phyloP scores from a whole-genome alignment of 306 rosid species.

The Chamaecrista fasciculata region DNA sequence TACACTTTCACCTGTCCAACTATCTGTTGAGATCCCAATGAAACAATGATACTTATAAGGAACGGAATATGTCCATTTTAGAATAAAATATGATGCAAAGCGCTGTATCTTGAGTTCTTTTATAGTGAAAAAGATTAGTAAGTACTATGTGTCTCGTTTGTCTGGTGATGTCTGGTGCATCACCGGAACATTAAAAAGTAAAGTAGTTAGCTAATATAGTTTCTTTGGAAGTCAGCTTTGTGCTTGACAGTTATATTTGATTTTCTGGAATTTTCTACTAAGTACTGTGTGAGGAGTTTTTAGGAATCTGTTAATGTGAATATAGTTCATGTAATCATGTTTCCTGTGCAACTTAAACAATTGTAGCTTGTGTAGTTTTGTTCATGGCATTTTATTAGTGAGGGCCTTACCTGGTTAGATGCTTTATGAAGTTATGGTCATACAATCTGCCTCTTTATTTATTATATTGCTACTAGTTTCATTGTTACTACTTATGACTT shows the following conservation, averaged over 20 bases:
- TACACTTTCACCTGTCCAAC: background rate
- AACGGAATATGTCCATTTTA: background rate
- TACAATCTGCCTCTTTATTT: background rate
- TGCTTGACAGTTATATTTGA: constrained; percentile 10
- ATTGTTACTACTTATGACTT: constrained; percentile 4
- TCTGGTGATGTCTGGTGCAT: background rate
- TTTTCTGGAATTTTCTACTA: background rate
- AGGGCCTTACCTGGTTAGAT: constrained; percentile 1
- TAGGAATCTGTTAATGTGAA: background rate
- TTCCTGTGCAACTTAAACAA: constrained; percentile 23
- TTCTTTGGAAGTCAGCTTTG: constrained; percentile 5
- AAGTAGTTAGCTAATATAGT: background rate
- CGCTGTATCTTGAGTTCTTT: constrained; percentile 1
- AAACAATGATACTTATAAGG: background rate
- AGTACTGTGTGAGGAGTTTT: constrained; percentile 4
- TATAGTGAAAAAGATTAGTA: background rate
- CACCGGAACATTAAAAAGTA: background rate
- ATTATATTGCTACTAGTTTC: constrained; percentile 7
- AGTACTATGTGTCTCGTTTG: constrained; percentile 9
- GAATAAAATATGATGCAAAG: background rate
- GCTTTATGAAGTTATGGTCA: background rate
- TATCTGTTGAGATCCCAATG: background rate
- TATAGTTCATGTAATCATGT: constrained; percentile 9
- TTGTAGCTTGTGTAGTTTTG: background rate
- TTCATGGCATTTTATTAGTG: background rate